Conservation (phyloP, 192 early-diverging fungal genomes). For the Paraglomus occultum region DNA sequence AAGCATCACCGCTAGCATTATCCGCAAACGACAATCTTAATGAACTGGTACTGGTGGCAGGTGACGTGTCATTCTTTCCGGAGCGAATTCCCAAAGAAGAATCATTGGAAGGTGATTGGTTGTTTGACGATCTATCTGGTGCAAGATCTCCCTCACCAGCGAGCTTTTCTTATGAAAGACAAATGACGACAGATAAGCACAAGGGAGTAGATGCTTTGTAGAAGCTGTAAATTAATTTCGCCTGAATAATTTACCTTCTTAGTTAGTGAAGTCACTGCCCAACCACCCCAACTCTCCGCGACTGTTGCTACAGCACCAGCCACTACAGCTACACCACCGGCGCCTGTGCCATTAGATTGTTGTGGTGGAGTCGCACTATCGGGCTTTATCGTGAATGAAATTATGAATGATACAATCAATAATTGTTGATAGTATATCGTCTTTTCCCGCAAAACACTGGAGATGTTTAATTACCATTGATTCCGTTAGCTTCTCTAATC, state of each 20-base stretch:
- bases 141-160: conserved; percentile 34
- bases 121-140: conserved; percentile 27
- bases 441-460: neutral
- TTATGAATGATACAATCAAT: neutral
- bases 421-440: neutral
- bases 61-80: neutral
- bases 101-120: conserved; percentile 1
- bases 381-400: conserved; percentile 35
- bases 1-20: neutral
- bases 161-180: conserved; percentile 31
- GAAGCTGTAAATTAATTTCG: conserved; percentile 17
- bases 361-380: conserved; percentile 44
- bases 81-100: neutral
- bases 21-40: neutral
- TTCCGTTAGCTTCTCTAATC: conserved; percentile 64
- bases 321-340: conserved; percentile 20
- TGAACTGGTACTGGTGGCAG: neutral
- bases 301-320: conserved; percentile 46
- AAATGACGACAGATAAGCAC: conserved; percentile 25
- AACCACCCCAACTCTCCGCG: conserved; percentile 78
- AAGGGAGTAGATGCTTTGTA: conserved; percentile 3
- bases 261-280: conserved; percentile 83
- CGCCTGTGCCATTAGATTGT: conserved; percentile 30
- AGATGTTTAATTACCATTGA: conserved; percentile 48
- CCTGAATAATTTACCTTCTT: conserved; percentile 44